Conservation (phyloP, 2,329 filamentous ascomycete species). For the Fusarium anthophilum region DNA sequence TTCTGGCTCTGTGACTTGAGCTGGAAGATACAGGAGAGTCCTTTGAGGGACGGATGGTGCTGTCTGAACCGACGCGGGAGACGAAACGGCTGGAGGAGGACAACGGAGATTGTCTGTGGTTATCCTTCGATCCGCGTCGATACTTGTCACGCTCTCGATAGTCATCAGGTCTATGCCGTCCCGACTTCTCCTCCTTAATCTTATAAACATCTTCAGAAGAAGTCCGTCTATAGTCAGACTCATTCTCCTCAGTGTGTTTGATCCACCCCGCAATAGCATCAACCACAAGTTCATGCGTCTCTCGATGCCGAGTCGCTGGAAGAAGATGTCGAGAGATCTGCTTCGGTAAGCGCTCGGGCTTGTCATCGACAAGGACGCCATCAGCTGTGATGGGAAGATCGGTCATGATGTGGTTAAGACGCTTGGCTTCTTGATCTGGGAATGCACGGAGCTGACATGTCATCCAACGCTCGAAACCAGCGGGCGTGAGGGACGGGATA, state of each 20-base stretch:
- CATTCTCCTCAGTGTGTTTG: conserved; percentile 32
- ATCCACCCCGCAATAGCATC: conserved; percentile 63
- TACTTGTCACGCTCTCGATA: conserved; percentile 28
- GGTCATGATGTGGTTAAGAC: conserved; percentile 73
- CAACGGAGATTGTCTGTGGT: conserved; percentile 20
- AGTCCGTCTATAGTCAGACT: conserved; percentile 12
- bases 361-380: conserved; percentile 67
- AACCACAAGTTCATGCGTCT: conserved; percentile 68
- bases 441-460: conserved; percentile 77
- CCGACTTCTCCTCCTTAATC: conserved; percentile 25
- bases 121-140: conserved; percentile 29
- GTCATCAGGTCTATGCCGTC: conserved; percentile 32
- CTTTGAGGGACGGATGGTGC: conserved; percentile 20
- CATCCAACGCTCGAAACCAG: conserved; percentile 78
- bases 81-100: conserved; percentile 24
- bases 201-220: conserved; percentile 30
- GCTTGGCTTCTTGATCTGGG: conserved; percentile 77
- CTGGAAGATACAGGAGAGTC: conserved; percentile 20
- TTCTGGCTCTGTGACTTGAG: conserved; percentile 26
- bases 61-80: conserved; percentile 30
- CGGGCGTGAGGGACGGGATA: conserved; percentile 71
- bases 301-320: conserved; percentile 66
- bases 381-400: conserved; percentile 72
- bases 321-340: conserved; percentile 79
- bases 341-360: conserved; percentile 79